Percentiles rank a stretch among this genome's conserved stretches.
Evolutionary conservation across 78 protist genomes (phyloP).

Genomic region (Tieghemostelium lacteum): DNA sequence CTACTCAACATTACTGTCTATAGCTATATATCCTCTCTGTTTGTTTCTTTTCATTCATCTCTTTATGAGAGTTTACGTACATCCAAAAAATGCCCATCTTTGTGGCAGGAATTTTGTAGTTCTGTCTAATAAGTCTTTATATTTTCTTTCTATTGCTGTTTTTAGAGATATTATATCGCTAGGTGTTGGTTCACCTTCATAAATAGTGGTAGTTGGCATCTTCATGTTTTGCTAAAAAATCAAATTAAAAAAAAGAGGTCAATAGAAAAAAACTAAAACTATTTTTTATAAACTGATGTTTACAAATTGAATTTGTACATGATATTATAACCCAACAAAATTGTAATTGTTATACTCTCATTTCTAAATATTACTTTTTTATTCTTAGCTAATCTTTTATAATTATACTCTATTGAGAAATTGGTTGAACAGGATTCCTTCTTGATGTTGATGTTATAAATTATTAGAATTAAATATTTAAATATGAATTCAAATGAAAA

Average conservation of each 20-base stretch:
- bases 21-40: neutral
- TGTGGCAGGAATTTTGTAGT: slow-evolving; percentile 47
- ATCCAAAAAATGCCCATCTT: slow-evolving; percentile 59
- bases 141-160: slow-evolving; percentile 33
- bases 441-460: neutral
- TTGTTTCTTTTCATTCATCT: neutral
- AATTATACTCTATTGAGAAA: neutral
- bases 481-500: no score
- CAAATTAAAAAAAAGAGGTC: neutral
- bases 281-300: neutral
- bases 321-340: no score
- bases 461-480: neutral
- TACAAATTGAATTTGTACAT: neutral
- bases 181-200: slow-evolving; percentile 70
- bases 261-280: no score
- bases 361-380: neutral
- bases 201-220: slow-evolving; percentile 57
- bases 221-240: neutral
- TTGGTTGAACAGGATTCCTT: neutral
- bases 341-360: no score
- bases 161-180: slow-evolving; percentile 31
- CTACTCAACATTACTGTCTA: neutral
- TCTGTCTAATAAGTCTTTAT: slow-evolving; percentile 54
- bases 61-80: neutral
- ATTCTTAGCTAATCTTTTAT: neutral